Percentiles rank a stretch among this genome's conserved stretches.
These are phyloP conservation scores for Lentinula guzmanii DNA, from an alignment of 768 basidiomycete species.

Conservation along the genomic window DNA sequence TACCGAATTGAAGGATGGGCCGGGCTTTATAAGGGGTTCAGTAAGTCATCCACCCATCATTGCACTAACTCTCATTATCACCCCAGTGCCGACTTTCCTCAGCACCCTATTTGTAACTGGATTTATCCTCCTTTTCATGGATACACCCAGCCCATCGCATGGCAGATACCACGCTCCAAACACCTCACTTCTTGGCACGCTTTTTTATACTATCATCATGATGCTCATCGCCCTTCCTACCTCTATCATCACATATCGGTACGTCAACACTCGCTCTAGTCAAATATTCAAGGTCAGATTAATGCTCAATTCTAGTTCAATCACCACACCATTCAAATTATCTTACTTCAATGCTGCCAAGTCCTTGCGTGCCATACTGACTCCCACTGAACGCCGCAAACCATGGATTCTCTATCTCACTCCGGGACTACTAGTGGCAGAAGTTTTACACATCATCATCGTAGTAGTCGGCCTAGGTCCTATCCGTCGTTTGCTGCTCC, in stretches of 20 bases:
- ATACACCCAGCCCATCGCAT: slow-evolving; percentile 53
- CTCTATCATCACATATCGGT: slow-evolving; percentile 75
- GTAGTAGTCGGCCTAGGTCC: slow-evolving; percentile 44
- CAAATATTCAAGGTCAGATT: background rate
- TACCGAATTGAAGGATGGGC: slow-evolving; percentile 69
- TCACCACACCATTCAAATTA: slow-evolving; percentile 77
- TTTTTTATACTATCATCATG: slow-evolving; percentile 58
- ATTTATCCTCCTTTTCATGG: slow-evolving; percentile 52
- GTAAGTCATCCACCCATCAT: slow-evolving; percentile 21
- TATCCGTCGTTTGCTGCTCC: slow-evolving; percentile 39
- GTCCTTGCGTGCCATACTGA: slow-evolving; percentile 66
- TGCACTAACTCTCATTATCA: background rate
- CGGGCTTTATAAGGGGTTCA: slow-evolving; percentile 80
- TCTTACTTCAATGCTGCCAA: slow-evolving; percentile 52
- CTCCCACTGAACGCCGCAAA: slow-evolving; percentile 70
- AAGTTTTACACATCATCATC: slow-evolving; percentile 38
- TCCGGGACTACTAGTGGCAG: slow-evolving; percentile 64
- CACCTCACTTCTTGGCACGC: slow-evolving; percentile 51
- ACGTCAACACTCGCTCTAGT: slow-evolving; percentile 12
- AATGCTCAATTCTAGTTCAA: slow-evolving; percentile 41
- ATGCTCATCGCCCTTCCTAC: slow-evolving; percentile 65
- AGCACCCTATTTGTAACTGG: slow-evolving; percentile 52
- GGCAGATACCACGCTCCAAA: slow-evolving; percentile 62
- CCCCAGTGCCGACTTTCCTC: slow-evolving; percentile 34
- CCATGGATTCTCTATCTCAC: slow-evolving; percentile 82